Percentiles rank a stretch among this genome's conserved stretches.
phyloP scores from a whole-genome alignment of 768 basidiomycete species.

The Lentinula edodes region DNA sequence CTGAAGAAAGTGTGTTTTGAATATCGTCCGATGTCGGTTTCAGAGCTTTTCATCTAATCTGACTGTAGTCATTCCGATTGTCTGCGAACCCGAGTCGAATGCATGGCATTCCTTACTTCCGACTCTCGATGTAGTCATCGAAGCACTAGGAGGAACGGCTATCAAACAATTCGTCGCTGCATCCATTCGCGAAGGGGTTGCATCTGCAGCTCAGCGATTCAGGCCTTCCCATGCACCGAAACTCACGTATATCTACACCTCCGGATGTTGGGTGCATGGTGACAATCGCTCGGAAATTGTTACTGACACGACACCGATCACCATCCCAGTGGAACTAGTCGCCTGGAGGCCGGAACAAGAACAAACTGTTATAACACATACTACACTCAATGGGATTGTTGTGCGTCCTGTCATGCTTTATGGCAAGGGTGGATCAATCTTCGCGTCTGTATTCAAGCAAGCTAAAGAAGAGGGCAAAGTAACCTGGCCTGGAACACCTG shows the following conservation, averaged over 20 bases:
- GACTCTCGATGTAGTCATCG: constrained; percentile 29
- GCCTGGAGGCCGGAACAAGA: constrained; percentile 30
- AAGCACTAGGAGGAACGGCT: constrained; percentile 21
- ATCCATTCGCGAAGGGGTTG: constrained; percentile 18
- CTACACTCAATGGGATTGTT: constrained; percentile 35
- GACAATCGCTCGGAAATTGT: constrained; percentile 26
- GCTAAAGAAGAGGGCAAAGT: constrained; percentile 20
- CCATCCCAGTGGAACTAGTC: constrained; percentile 17
- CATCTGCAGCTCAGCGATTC: constrained; percentile 16
- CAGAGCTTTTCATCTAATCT: too few species aligned
- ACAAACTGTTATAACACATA: constrained; percentile 21
- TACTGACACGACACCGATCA: constrained; percentile 28
- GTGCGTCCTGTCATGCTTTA: constrained; percentile 39
- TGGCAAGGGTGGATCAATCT: constrained; percentile 33
- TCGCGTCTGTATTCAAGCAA: constrained; percentile 24
- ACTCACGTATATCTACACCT: constrained; percentile 39
- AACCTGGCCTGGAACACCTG: constrained; percentile 27
- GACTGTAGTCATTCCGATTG: constrained; percentile 30
- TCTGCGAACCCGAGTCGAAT: constrained; percentile 18
- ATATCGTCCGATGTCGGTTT: too few species aligned
- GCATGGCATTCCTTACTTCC: constrained; percentile 21
- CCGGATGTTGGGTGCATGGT: constrained; percentile 40
- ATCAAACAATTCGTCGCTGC: constrained; percentile 15
- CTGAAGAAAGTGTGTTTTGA: constrained; percentile 32
- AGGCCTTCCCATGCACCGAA: constrained; percentile 28